phyloP scores from a whole-genome alignment of 495 filamentous ascomycete genomes.

The Xylaria acuta region DNA sequence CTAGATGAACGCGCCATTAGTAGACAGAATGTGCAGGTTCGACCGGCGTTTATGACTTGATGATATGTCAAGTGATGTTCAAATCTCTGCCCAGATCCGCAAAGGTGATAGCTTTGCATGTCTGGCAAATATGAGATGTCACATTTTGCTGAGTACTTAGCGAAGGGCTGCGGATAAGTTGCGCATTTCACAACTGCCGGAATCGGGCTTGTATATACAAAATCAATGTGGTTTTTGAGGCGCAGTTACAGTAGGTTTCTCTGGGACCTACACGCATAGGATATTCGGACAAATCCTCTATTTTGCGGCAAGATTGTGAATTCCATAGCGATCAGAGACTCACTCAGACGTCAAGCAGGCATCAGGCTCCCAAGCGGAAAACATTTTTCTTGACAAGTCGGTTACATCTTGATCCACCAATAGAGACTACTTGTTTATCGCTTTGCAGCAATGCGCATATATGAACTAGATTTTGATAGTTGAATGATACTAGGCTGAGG shows the following conservation, averaged over 20 bases:
- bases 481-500: too few species aligned
- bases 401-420: too few species aligned
- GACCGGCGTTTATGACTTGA: background rate
- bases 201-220: background rate
- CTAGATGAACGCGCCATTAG: background rate
- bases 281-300: background rate
- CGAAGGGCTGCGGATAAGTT: background rate
- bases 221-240: too few species aligned
- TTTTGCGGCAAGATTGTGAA: background rate
- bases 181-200: background rate
- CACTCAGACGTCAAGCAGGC: background rate
- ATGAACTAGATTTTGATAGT: too few species aligned
- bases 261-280: background rate
- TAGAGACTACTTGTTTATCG: too few species aligned
- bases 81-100: background rate
- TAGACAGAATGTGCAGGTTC: background rate
- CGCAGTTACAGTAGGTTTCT: background rate
- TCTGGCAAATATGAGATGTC: background rate
- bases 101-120: background rate
- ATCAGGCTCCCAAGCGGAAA: background rate
- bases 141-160: background rate
- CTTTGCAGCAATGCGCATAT: too few species aligned
- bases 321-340: background rate
- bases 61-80: background rate
- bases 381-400: background rate